These are phyloP conservation scores for Blumeriella jaapii DNA, from an alignment of 2,329 filamentous ascomycete genomes.

Conservation along the genomic window DNA sequence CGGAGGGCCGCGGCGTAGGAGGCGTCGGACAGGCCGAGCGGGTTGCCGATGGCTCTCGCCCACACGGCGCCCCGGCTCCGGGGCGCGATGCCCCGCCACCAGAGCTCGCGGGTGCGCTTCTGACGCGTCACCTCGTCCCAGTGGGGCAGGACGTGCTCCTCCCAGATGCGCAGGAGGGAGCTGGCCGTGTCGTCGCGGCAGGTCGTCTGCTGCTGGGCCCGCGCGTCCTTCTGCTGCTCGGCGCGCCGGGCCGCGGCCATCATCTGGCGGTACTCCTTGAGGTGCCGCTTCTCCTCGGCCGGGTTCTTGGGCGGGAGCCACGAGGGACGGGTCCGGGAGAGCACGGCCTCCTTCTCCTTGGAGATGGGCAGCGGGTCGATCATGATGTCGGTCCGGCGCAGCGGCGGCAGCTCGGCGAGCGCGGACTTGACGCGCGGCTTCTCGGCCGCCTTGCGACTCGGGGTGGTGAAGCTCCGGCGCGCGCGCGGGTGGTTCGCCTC, in stretches of 20 bases:
- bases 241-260: constrained; percentile 53
- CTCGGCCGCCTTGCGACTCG: constrained; percentile 29
- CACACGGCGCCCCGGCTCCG: constrained; percentile 41
- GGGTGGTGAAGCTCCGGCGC: constrained; percentile 24
- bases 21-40: constrained; percentile 36
- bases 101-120: constrained; percentile 60
- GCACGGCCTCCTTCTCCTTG: constrained; percentile 75
- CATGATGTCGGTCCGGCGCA: constrained; percentile 55
- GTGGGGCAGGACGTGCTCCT: constrained; percentile 62
- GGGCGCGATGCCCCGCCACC: constrained; percentile 71
- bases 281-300: constrained; percentile 78
- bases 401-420: constrained; percentile 52
- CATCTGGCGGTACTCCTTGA: constrained; percentile 79
- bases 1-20: constrained; percentile 62
- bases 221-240: constrained; percentile 46
- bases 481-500: constrained; percentile 33
- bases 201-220: constrained; percentile 39
- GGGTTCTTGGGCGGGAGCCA: constrained; percentile 84
- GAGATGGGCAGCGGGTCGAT: constrained; percentile 76
- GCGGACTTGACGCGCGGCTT: constrained; percentile 52
- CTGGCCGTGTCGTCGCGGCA: constrained; percentile 43
- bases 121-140: constrained; percentile 63
- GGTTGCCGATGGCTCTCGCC: constrained; percentile 27
- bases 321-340: constrained; percentile 69
- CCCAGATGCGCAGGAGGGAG: constrained; percentile 54